phyloP scores from a whole-genome alignment of 768 basidiomycete genomes.

The Tulasnella sp. region DNA sequence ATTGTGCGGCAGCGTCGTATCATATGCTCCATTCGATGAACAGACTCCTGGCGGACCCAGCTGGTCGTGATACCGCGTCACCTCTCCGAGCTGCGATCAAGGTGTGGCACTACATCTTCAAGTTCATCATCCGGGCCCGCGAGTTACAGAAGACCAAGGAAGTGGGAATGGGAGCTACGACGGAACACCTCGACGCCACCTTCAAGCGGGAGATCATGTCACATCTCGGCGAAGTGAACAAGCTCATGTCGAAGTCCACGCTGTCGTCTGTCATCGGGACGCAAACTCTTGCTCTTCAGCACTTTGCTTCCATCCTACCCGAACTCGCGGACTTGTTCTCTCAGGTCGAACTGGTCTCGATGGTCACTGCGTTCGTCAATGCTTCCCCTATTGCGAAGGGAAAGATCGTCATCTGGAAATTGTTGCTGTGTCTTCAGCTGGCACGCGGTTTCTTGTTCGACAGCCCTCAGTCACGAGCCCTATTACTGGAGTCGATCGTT shows the following conservation, averaged over 20 bases:
- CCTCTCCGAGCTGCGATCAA: slow-evolving; percentile 80
- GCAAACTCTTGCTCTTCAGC: slow-evolving; percentile 85
- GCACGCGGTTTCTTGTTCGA: slow-evolving; percentile 84
- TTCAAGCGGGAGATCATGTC: slow-evolving; percentile 75
- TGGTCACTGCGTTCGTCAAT: slow-evolving; percentile 68
- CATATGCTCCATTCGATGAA: slow-evolving; percentile 85
- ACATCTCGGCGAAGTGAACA: slow-evolving; percentile 69
- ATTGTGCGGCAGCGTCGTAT: slow-evolving; percentile 62
- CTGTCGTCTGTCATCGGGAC: slow-evolving; percentile 90
- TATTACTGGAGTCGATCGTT: slow-evolving; percentile 76
- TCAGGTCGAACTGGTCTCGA: slow-evolving; percentile 71
- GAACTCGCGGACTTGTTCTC: slow-evolving; percentile 72
- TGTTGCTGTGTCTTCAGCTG: slow-evolving; percentile 87
- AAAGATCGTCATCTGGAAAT: slow-evolving; percentile 83
- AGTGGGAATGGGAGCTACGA: slow-evolving; percentile 64
- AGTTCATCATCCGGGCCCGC: slow-evolving; percentile 81
- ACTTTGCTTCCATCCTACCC: slow-evolving; percentile 85
- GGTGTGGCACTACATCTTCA: slow-evolving; percentile 95
- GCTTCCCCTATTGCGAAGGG: slow-evolving; percentile 66
- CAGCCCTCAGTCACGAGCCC: slow-evolving; percentile 58
- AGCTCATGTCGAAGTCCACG: slow-evolving; percentile 70
- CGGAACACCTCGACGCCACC: slow-evolving; percentile 68
- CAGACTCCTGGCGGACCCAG: slow-evolving; percentile 59
- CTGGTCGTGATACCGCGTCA: slow-evolving; percentile 57
- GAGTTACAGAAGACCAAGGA: slow-evolving; percentile 79